Base-by-base conservation (phyloP, 2,329 filamentous ascomycete species). In the Alternaria postmessia region DNA sequence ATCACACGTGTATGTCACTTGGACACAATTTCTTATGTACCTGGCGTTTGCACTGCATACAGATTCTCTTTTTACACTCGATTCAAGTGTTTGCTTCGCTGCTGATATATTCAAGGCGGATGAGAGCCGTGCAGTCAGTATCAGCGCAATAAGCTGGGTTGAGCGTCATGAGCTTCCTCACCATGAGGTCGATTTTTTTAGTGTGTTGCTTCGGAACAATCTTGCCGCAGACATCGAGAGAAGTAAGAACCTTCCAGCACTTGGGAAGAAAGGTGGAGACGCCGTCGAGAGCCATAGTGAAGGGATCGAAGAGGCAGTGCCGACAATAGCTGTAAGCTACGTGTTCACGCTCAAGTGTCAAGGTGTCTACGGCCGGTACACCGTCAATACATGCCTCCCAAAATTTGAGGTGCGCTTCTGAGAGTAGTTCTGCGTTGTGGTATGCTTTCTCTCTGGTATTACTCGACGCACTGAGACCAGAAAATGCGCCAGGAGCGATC, bases 251-350 rank as follows among this genome's bases (percentile, higher is more conserved):
- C 7, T 54, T 53, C 48, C 67, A 73, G 51, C 67, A 75, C 63
- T 34, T 65, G 0, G 69, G 69, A 3, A 69, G 73, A 36, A 75
- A 75, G 1, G 72, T 61, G 1, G 54, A 46, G 1, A 64, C 57
- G 42, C 71, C 62, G 0, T 36, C n/a, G 6, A 70, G 42, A 2
- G 67, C 48, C 2, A 18, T 60, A 22, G 42, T 30, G 62, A 76
- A 72, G 1, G 3, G 8, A 32, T 48, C 11, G 2, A 16, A 41
- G 12, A 34, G n/a, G 5, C 44, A 24, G 4, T 14, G 5, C n/a
- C 43, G 44, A 7, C 51, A 43, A 26, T 16, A 42, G 11, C 12
- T 43, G 18, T 59, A 20, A 48, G 42, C 22, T n/a, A 43, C 20
- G 1, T 36, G 36, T 22, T 47, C 5, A 4, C 43, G 48, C 1